Evolutionary conservation across 179 eudicot species (phyloP).

Genomic region (Corrigiola litoralis): DNA sequence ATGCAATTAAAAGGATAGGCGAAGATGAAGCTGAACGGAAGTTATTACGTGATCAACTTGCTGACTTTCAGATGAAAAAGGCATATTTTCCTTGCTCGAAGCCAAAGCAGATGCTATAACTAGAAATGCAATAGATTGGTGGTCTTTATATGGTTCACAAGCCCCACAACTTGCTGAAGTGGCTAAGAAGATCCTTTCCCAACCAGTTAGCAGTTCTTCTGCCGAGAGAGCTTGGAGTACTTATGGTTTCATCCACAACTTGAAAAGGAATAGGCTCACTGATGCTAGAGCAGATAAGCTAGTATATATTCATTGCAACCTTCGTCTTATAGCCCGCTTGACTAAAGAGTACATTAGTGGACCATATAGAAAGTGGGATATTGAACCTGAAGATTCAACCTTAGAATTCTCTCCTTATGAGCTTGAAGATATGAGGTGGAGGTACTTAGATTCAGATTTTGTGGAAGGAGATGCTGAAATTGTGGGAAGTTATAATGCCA

Average conservation of each 20-base stretch:
- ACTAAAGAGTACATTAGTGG: background rate
- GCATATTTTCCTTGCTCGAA: background rate
- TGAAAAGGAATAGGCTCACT: background rate
- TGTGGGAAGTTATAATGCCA: too few species aligned
- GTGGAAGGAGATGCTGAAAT: too few species aligned
- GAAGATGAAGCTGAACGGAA: background rate
- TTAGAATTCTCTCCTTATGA: too few species aligned
- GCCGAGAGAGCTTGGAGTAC: background rate
- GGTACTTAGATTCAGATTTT: too few species aligned
- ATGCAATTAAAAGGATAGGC: constrained; percentile 15
- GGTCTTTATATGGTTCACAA: background rate
- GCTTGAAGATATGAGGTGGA: too few species aligned
- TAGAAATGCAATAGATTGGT: background rate
- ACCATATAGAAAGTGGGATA: background rate
- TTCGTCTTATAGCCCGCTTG: background rate
- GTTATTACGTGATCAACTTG: constrained; percentile 1
- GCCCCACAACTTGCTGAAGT: background rate
- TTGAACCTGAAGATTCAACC: too few species aligned
- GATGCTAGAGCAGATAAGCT: background rate
- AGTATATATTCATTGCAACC: background rate
- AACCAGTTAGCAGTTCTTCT: background rate
- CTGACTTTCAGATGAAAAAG: constrained; percentile 1
- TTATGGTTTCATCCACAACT: background rate
- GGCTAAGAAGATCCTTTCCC: background rate
- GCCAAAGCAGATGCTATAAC: constrained; percentile 6